phyloP scores from a whole-genome alignment of 2,329 filamentous ascomycete species.

The Phyllosticta paracitricarpa region DNA sequence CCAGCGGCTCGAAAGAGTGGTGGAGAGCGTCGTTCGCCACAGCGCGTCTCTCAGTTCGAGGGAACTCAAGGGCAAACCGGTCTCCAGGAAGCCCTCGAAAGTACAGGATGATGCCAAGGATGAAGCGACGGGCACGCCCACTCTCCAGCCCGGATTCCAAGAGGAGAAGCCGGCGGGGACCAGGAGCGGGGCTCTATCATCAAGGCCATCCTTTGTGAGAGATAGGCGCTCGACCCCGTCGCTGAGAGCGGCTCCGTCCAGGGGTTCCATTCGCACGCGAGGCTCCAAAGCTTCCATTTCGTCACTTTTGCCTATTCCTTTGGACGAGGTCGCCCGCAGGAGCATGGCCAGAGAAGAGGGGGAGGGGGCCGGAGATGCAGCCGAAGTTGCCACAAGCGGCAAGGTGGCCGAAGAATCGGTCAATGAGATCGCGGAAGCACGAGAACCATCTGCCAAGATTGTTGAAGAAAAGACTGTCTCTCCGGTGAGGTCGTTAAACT shows the following conservation, averaged over 20 bases:
- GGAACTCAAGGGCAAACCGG: neutral
- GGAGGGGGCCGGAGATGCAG: neutral
- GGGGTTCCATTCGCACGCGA: slow-evolving; percentile 2
- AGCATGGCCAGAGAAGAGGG: slow-evolving; percentile 3
- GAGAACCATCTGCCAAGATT: neutral
- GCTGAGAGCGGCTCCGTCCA: neutral
- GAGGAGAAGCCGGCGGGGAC: neutral
- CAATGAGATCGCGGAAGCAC: neutral
- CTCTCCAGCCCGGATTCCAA: neutral
- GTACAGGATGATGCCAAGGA: neutral
- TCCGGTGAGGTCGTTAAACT: neutral
- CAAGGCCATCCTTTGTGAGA: neutral
- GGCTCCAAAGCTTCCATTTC: slow-evolving; percentile 1
- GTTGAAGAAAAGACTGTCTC: neutral
- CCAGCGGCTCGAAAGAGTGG: slow-evolving; percentile 2
- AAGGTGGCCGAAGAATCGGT: neutral
- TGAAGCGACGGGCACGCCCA: neutral
- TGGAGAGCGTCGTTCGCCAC: slow-evolving; percentile 7
- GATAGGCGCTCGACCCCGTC: neutral
- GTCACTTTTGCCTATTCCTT: slow-evolving; percentile 2
- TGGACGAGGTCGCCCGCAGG: slow-evolving; percentile 8
- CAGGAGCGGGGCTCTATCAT: neutral
- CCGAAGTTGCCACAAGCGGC: neutral
- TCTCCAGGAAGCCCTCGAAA: neutral
- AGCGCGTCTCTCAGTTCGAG: neutral